Percentiles rank a stretch among this genome's conserved stretches.
These are phyloP conservation scores for Sonneratia alba DNA, from an alignment of 345 rosid species.

Conservation along the genomic window DNA sequence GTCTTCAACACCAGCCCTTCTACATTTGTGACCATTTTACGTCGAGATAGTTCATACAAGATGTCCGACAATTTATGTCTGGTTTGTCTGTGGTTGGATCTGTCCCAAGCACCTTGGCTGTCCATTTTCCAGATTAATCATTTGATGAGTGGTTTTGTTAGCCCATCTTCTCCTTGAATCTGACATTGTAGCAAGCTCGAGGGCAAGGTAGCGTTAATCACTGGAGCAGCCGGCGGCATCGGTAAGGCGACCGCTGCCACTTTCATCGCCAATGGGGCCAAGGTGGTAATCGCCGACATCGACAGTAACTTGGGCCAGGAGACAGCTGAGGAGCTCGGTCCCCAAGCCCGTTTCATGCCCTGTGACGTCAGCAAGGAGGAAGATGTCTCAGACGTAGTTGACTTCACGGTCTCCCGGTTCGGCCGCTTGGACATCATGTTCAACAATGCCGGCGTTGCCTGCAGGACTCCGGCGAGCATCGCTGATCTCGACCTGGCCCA, in stretches of 20 bases:
- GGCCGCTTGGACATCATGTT: conserved; percentile 63
- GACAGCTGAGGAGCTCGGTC: conserved; percentile 52
- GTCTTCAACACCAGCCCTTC: too few relatives aligned
- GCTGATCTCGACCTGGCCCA: conserved; percentile 53
- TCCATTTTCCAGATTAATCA: too few relatives aligned
- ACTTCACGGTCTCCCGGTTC: conserved; percentile 41
- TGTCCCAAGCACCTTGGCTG: too few relatives aligned
- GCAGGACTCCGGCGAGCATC: conserved; percentile 50
- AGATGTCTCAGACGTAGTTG: conserved; percentile 54
- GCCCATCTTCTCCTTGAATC: neutral
- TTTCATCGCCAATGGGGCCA: conserved; percentile 68
- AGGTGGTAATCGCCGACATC: conserved; percentile 69
- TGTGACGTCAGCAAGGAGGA: conserved; percentile 76
- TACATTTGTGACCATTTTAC: too few relatives aligned
- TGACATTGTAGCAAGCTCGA: conserved; percentile 45
- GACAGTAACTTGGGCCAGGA: conserved; percentile 43
- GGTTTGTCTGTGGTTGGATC: too few relatives aligned
- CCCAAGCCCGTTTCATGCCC: conserved; percentile 36
- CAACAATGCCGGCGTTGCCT: conserved; percentile 74
- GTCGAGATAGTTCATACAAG: too few relatives aligned
- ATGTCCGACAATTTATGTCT: too few relatives aligned
- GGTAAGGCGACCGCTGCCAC: conserved; percentile 69
- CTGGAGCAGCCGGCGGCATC: conserved; percentile 87
- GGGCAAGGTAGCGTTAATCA: conserved; percentile 73
- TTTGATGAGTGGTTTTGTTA: too few relatives aligned